Evolutionary conservation across 176 grass and related monocot genomes (phyloP).

Genomic region (Ananas comosus): DNA sequence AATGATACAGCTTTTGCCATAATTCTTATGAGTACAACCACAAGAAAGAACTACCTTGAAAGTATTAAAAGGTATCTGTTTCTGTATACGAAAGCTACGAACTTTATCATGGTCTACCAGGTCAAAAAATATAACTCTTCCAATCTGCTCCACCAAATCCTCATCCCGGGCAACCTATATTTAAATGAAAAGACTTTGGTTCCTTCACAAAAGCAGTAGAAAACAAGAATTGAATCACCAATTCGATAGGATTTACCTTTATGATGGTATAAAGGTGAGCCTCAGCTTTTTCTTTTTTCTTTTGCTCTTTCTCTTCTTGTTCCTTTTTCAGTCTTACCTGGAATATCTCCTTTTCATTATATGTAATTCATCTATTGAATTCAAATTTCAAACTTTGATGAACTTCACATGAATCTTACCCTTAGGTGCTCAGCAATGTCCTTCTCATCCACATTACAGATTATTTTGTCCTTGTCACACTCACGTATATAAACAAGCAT

Average conservation of each 20-base stretch:
- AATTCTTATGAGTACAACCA: not conserved
- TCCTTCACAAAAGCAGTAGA: not conserved
- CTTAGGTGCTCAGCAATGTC: slow-evolving; percentile 88
- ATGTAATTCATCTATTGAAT: not conserved
- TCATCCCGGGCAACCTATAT: slow-evolving; percentile 68
- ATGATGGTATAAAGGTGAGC: slow-evolving; percentile 94
- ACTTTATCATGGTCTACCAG: slow-evolving; percentile 95
- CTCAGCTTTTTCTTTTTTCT: slow-evolving; percentile 92
- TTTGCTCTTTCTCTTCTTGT: slow-evolving; percentile 93
- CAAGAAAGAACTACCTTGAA: slow-evolving; percentile 50
- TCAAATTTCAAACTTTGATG: not conserved
- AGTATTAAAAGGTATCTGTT: slow-evolving; percentile 59
- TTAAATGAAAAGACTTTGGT: not conserved
- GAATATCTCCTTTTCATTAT: slow-evolving; percentile 2
- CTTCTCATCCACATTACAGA: slow-evolving; percentile 92
- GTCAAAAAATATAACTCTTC: slow-evolving; percentile 82
- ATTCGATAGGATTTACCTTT: slow-evolving; percentile 41
- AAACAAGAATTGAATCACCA: not conserved
- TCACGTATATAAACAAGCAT: slow-evolving; percentile 99
- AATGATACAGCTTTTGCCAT: not conserved
- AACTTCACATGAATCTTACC: slow-evolving; percentile 23
- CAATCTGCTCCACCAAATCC: slow-evolving; percentile 68
- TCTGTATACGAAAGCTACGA: slow-evolving; percentile 78
- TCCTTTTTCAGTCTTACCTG: slow-evolving; percentile 88
- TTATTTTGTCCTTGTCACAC: slow-evolving; percentile 88